Evolutionary conservation across 768 basidiomycete genomes (phyloP), one percentile per base, ranked within the genome.

Genomic region (Thelephora ganbajun): DNA sequence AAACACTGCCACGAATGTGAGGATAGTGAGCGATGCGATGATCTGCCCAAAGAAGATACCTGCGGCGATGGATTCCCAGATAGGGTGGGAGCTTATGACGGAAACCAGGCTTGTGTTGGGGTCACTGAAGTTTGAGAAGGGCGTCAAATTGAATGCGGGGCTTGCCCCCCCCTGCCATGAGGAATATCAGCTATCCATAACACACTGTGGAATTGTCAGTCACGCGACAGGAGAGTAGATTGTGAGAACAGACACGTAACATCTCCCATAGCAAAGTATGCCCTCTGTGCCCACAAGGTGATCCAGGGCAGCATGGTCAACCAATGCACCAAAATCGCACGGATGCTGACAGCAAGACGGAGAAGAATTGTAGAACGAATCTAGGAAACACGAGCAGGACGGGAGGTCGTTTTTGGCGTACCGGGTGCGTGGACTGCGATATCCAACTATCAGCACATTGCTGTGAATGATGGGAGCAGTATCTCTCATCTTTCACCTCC

Each of bases 401-500:
- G 0, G 91, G 91, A 11, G 94, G 68, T 37, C 73, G 69, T 14
- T 69, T n/a, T 60, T 1, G 91, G 91, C 85, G 92, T 93, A 59
- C 89, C 75, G 23, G 75, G 63, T 12, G 86, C 80, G 62, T 93
- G 94, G 26, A 93, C 91, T 92, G 55, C 20, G 43, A 20, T 36
- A 54, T 9, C 37, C 12, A 54, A 61, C 37, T 55, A 26, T 35
- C 37, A 52, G 43, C 49, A 50, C 3, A 46, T 5, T 30, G 35
- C 6, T 6, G 57, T 12, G 23, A 5, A 26, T 30, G 30, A 42
- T 11, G 11, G 22, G 20, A 22, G 9, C 14, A 9, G 6, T 87
- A 87, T 76, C 94, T 93, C 71, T 88, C 87, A 66, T 85, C 89
- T n/a, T n/a, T n/a, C n/a, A n/a, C n/a, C n/a, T n/a, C n/a, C n/a